Percentiles rank a stretch among this genome's conserved stretches.
Evolutionary conservation across 2,329 filamentous ascomycete species (phyloP).

Genomic region (Fusarium denticulatum): DNA sequence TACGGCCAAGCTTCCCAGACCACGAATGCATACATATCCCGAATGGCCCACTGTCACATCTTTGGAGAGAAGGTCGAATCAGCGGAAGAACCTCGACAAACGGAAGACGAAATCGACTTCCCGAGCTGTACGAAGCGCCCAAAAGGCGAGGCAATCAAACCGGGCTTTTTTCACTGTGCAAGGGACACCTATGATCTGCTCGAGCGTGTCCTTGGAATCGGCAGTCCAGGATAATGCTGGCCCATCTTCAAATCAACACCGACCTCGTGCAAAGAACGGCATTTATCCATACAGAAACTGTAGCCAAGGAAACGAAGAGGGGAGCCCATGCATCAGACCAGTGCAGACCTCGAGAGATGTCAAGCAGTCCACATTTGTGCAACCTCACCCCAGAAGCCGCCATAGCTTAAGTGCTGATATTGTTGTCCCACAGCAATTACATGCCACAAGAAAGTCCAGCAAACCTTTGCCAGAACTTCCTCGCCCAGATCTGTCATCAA

Average conservation of each 20-base stretch:
- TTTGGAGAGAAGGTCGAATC: not conserved
- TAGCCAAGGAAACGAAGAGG: not conserved
- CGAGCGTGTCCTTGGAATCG: not conserved
- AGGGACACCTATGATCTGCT: not conserved
- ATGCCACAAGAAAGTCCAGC: not conserved
- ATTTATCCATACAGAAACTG: not conserved
- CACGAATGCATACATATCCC: slow-evolving; percentile 16
- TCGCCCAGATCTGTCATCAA: not conserved
- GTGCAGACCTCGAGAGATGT: slow-evolving; percentile 8
- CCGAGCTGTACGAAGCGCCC: not conserved
- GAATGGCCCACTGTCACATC: slow-evolving; percentile 16
- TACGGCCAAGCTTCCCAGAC: slow-evolving; percentile 19
- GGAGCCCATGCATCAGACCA: not conserved
- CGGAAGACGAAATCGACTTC: not conserved
- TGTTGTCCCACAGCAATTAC: slow-evolving; percentile 1
- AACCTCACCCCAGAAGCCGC: slow-evolving; percentile 17
- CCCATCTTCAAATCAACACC: not conserved
- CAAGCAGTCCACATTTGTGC: not conserved
- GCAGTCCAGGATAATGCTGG: not conserved
- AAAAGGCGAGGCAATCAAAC: not conserved
- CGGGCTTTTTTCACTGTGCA: slow-evolving; percentile 27
- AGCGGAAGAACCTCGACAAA: not conserved
- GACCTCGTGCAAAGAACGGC: not conserved
- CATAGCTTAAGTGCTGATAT: slow-evolving; percentile 27
- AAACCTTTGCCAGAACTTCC: slow-evolving; percentile 23